A percentile compares a stretch with the other conserved stretches of the same genome.
Conservation (phyloP, 345 rosid species). For the Lenwebbia sp. region DNA sequence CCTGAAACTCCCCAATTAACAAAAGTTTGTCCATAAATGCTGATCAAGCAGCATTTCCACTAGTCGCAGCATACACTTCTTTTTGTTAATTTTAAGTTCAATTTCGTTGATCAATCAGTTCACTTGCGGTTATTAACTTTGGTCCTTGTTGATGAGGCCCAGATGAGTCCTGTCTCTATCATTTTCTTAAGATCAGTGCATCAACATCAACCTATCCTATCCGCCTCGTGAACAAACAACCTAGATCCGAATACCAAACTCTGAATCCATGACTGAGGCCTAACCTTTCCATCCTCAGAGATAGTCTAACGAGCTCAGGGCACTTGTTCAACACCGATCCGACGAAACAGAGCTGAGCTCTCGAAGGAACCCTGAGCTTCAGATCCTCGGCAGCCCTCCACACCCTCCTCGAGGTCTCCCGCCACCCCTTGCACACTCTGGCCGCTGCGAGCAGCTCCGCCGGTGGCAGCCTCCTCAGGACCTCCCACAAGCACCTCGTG, state of each 20-base stretch:
- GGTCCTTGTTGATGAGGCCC: background rate
- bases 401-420: conserved; percentile 59
- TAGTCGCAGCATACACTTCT: background rate
- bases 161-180: background rate
- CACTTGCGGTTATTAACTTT: background rate
- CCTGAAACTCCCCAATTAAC: background rate
- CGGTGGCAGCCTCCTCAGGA: conserved; percentile 71
- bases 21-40: background rate
- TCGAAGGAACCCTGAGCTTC: conserved; percentile 57
- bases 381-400: conserved; percentile 92
- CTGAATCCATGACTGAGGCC: conserved; percentile 9
- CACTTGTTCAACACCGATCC: conserved; percentile 87
- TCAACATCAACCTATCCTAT: background rate
- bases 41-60: background rate
- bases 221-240: background rate
- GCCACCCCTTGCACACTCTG: conserved; percentile 83
- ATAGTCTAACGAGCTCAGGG: conserved; percentile 55
- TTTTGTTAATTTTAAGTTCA: background rate
- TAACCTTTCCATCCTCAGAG: conserved; percentile 80
- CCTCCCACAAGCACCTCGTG: conserved; percentile 63
- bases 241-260: conserved; percentile 30
- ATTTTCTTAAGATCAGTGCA: background rate
- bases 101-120: background rate
- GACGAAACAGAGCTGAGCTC: conserved; percentile 60
- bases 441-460: conserved; percentile 61